Evolutionary conservation across 2,329 filamentous ascomycete species (phyloP).

Genomic region (Thermoascus crustaceus): DNA sequence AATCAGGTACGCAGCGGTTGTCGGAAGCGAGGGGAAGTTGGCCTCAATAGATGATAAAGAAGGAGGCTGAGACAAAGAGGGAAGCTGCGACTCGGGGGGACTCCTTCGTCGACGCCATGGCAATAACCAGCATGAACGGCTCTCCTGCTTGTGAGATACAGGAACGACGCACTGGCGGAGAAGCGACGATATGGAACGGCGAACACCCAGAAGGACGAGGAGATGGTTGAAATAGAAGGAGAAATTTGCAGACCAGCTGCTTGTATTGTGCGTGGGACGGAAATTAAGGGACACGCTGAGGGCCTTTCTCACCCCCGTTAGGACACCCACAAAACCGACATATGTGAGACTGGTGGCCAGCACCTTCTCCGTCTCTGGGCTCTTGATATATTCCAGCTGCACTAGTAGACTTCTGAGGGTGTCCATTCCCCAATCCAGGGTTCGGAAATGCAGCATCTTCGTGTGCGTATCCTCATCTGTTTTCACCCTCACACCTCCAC

Average conservation of each 20-base stretch:
- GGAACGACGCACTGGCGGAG: conserved; percentile 40
- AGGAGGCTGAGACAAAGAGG: neutral
- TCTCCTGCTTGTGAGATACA: conserved; percentile 12
- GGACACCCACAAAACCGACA: conserved; percentile 42
- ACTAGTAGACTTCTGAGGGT: conserved; percentile 43
- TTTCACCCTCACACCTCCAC: conserved; percentile 37
- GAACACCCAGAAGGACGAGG: conserved; percentile 46
- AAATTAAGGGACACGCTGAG: conserved; percentile 47
- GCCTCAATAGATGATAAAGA: conserved; percentile 20
- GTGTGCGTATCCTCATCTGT: conserved; percentile 7
- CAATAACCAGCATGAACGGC: neutral
- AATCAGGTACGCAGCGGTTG: conserved; percentile 50
- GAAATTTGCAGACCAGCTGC: conserved; percentile 25
- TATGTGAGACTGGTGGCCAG: conserved; percentile 43
- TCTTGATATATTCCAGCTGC: conserved; percentile 43
- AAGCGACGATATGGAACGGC: conserved; percentile 46
- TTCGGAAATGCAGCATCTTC: conserved; percentile 34
- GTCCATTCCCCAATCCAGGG: conserved; percentile 50
- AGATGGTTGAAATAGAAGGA: conserved; percentile 43
- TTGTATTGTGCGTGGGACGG: conserved; percentile 41
- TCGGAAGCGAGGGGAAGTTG: conserved; percentile 30
- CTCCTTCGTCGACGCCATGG: conserved; percentile 1
- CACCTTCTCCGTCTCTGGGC: conserved; percentile 23
- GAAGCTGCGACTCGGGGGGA: too few species aligned
- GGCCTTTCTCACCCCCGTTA: conserved; percentile 41